A percentile compares a stretch with the other conserved stretches of the same genome.
These are phyloP conservation scores for Yamadazyma taylorii DNA, from an alignment of 1,139 yeast species.

Conservation along the genomic window DNA sequence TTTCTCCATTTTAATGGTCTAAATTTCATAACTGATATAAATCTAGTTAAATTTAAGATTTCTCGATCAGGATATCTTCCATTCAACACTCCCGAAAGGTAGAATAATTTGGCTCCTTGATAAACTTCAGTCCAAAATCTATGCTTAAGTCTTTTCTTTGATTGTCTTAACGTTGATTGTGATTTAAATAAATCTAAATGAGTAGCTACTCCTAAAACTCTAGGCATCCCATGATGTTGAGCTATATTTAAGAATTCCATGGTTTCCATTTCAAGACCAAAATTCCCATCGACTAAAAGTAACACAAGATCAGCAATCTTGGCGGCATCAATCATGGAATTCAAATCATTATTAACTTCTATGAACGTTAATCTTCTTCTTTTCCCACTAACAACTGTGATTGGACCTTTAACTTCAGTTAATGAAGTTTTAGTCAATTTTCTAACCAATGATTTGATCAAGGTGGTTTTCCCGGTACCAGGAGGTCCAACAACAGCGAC, in stretches of 20 bases:
- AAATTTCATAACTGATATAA: slow-evolving; percentile 95
- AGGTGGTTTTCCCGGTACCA: slow-evolving; percentile 95
- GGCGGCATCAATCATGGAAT: slow-evolving; percentile 95
- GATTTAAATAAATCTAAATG: slow-evolving; percentile 93
- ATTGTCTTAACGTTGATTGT: slow-evolving; percentile 84
- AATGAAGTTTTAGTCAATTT: slow-evolving; percentile 87
- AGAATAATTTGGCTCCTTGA: slow-evolving; percentile 95
- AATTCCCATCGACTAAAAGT: slow-evolving; percentile 90
- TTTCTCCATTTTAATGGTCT: slow-evolving; percentile 98
- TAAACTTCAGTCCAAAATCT: slow-evolving; percentile 99
- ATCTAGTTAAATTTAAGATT: slow-evolving; percentile 84
- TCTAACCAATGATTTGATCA: slow-evolving; percentile 85
- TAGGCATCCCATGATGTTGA: slow-evolving; percentile 98
- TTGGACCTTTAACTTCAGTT: slow-evolving; percentile 89
- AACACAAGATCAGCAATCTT: slow-evolving; percentile 92
- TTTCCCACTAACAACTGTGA: slow-evolving; percentile 97
- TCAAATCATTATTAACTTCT: slow-evolving; percentile 90
- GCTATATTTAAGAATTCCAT: slow-evolving; percentile 97
- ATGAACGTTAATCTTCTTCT: slow-evolving; percentile 89
- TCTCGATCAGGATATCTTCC: slow-evolving; percentile 98
- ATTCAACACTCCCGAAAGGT: slow-evolving; percentile 91
- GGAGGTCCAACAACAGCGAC: slow-evolving; percentile 99
- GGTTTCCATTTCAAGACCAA: slow-evolving; percentile 99
- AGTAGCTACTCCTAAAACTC: slow-evolving; percentile 93
- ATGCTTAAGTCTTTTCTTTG: slow-evolving; percentile 89